phyloP scores from a whole-genome alignment of 2,329 filamentous ascomycete species.

The Myriangium duriaei region DNA sequence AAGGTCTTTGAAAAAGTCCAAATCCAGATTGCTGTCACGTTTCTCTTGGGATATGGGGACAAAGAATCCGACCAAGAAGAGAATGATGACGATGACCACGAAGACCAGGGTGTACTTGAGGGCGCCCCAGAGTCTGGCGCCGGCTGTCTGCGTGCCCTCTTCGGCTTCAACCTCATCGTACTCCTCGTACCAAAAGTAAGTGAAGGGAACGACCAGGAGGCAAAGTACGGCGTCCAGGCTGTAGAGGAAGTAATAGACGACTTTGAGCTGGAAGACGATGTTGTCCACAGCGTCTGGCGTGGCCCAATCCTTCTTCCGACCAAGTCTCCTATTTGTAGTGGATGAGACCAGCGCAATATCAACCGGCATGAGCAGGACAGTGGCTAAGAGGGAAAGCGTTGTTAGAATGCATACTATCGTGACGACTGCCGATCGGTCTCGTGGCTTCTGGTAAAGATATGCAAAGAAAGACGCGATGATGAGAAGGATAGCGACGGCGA shows the following conservation, averaged over 20 bases:
- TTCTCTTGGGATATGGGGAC: constrained; percentile 64
- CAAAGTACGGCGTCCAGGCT: constrained; percentile 84
- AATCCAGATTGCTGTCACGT: constrained; percentile 54
- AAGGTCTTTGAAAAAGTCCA: constrained; percentile 84
- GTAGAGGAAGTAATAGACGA: constrained; percentile 89
- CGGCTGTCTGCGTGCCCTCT: constrained; percentile 59
- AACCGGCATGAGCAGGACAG: constrained; percentile 81
- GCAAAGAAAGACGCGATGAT: constrained; percentile 72
- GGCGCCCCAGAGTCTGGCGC: constrained; percentile 65
- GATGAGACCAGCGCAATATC: constrained; percentile 91
- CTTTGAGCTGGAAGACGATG: constrained; percentile 68
- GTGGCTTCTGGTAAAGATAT: constrained; percentile 79
- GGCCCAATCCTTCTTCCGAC: constrained; percentile 89
- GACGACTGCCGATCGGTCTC: constrained; percentile 72
- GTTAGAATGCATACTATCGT: constrained; percentile 78
- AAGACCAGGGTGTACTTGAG: constrained; percentile 86
- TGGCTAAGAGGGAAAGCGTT: constrained; percentile 76
- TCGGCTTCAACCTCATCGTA: constrained; percentile 85
- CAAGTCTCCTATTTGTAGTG: constrained; percentile 61
- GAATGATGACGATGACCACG: constrained; percentile 60
- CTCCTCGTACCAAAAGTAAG: constrained; percentile 97
- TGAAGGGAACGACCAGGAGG: constrained; percentile 79
- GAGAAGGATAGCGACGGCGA: constrained; percentile 66
- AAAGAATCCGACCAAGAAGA: constrained; percentile 92
- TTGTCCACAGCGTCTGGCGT: constrained; percentile 65